Base-by-base conservation (phyloP, 169 alveolate genomes). In the Plasmodium blacklocki region DNA sequence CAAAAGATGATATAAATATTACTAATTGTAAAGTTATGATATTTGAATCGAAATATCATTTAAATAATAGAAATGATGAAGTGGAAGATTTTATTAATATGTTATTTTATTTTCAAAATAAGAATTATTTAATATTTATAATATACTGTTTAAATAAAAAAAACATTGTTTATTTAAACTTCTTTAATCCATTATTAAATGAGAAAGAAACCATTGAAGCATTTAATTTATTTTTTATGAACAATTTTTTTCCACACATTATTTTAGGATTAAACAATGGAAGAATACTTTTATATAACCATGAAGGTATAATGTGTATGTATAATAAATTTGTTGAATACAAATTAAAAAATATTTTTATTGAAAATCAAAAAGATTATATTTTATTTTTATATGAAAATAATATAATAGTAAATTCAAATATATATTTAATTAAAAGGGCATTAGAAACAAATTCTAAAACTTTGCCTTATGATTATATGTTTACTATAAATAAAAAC, bases 281-380 rank as follows among this genome's bases (percentile, higher is more conserved):
- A 2, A 83, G 60, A 26, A 56, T 83, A 0, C 70, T 39, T 23
- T 58, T 83, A 49, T 83, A 83, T 45, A 83, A 83, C 54, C 91
- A 83, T 70, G 91, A 83, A 70, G 91, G 91, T 3, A 71, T 83
- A 7, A 43, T 83, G 45, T 70, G 83, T 73, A 83, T 83, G 91
- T 85, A 83, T 18, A 83, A 83, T 70, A 83, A 83, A 83, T 83
- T 83, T 50, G 49, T 70, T 54, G 91, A 83, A 3, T 43, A 39
- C 26, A 83, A 70, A 58, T 56, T 83, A 32, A 83, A 83, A 29
- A 47, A 43, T 2, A 83, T 83, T 43, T 54, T 70, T 59, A 15
- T 83, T 1, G 91, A 83, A 45, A 19, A 63, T 18, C 71, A 83
- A 14, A 32, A 70, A 49, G 85, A 83, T 15, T 83, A 83, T 45